A percentile compares a stretch with the other conserved stretches of the same genome.
Conservation (phyloP, 2,329 filamentous ascomycete genomes). For the Scortechinia acanthostroma region DNA sequence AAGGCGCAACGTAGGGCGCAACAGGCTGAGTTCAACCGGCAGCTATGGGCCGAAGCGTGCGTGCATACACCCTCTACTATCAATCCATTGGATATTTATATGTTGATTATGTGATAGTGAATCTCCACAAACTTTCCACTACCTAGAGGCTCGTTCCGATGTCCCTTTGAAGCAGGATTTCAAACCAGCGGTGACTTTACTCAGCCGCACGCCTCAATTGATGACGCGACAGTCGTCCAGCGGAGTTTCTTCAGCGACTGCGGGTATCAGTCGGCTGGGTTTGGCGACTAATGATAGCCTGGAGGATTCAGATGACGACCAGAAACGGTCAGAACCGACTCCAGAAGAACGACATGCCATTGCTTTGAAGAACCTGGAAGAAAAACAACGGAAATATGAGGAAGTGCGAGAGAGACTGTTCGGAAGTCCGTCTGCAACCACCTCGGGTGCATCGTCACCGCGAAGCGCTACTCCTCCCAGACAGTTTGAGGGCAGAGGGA, state of each 20-base stretch:
- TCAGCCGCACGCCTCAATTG: constrained; percentile 49
- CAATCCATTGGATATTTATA: neutral
- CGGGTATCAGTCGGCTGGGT: neutral
- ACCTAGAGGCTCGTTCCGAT: constrained; percentile 42
- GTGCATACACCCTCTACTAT: constrained; percentile 8
- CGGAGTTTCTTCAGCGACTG: neutral
- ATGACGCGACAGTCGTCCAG: constrained; percentile 21
- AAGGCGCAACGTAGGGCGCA: constrained; percentile 53
- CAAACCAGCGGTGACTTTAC: constrained; percentile 50
- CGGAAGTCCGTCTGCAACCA: constrained; percentile 30
- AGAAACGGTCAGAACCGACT: constrained; percentile 38
- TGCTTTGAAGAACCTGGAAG: constrained; percentile 49
- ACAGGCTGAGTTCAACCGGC: constrained; percentile 53
- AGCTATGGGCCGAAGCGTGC: constrained; percentile 57
- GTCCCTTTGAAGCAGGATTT: constrained; percentile 50
- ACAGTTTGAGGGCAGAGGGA: constrained; percentile 17
- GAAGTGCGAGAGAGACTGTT: constrained; percentile 55
- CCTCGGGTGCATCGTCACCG: constrained; percentile 30
- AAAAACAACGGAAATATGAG: constrained; percentile 59
- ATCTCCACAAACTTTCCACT: constrained; percentile 48
- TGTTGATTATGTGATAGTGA: constrained; percentile 28
- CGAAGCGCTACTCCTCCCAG: constrained; percentile 28
- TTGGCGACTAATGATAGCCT: constrained; percentile 11
- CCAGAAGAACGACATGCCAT: constrained; percentile 50
- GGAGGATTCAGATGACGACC: constrained; percentile 51